These are phyloP conservation scores for Oldenlandia corymbosa DNA, from an alignment of 257 asterid genomes.

Conservation along the genomic window DNA sequence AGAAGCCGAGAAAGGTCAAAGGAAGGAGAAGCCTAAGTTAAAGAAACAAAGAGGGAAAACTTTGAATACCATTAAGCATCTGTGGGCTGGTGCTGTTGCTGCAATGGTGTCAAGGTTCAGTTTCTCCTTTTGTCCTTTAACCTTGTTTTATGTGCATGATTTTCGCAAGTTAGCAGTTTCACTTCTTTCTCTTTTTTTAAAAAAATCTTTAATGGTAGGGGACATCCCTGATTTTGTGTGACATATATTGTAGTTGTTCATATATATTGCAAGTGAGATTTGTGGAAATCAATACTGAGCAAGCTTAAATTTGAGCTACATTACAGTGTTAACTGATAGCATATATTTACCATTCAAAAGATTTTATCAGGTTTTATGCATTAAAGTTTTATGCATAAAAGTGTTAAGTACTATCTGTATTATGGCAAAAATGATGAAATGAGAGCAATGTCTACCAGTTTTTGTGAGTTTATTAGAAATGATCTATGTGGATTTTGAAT, in stretches of 20 bases:
- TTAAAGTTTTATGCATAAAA: neutral
- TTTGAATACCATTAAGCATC: conserved; percentile 81
- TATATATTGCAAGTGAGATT: no score
- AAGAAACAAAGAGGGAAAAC: conserved; percentile 46
- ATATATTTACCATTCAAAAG: no score
- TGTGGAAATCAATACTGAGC: neutral
- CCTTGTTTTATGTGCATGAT: neutral
- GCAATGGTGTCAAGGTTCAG: conserved; percentile 55
- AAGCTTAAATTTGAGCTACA: neutral
- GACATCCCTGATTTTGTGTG: neutral
- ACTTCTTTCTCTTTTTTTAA: no score
- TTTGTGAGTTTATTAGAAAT: neutral
- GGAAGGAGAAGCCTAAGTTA: conserved; percentile 18
- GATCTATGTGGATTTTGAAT: neutral
- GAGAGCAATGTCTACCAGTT: neutral
- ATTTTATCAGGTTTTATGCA: no score
- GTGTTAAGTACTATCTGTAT: neutral
- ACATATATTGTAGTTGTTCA: no score
- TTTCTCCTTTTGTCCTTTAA: neutral
- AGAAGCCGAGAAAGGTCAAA: conserved; percentile 34
- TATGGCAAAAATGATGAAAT: neutral
- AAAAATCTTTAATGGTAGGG: neutral
- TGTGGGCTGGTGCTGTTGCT: conserved; percentile 97
- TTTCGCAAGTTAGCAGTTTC: neutral
- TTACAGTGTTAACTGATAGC: neutral